phyloP scores from a whole-genome alignment of 371 early-diverging fungal species.

The Conidiobolus coronatus region DNA sequence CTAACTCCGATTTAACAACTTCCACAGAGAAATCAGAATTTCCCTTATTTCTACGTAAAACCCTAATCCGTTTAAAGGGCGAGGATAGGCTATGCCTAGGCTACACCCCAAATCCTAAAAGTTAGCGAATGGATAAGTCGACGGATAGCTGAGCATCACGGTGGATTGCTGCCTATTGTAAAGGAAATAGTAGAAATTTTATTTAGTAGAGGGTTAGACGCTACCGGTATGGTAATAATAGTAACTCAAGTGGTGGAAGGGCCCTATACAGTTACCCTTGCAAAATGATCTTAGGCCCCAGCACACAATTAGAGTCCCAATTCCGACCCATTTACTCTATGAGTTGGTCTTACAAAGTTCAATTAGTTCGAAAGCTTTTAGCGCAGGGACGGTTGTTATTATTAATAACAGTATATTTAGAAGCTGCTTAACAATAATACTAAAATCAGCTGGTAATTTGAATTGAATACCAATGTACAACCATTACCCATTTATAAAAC shows the following conservation, averaged over 20 bases:
- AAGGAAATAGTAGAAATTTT: constrained; percentile 98
- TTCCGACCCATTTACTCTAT: constrained; percentile 53
- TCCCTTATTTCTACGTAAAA: constrained; percentile 62
- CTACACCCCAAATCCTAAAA: constrained; percentile 78
- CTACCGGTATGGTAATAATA: constrained; percentile 85
- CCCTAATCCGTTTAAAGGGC: constrained; percentile 52
- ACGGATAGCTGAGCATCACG: constrained; percentile 97
- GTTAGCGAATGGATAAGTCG: constrained; percentile 65
- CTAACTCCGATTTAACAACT: constrained; percentile 53
- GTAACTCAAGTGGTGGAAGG: constrained; percentile 18
- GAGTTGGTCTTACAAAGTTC: constrained; percentile 18
- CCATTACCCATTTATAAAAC: too few species aligned
- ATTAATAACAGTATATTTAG: constrained; percentile 22
- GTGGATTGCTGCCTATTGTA: constrained; percentile 92
- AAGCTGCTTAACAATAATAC: background rate
- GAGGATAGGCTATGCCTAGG: constrained; percentile 58
- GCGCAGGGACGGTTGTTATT: constrained; percentile 43
- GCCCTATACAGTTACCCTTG: constrained; percentile 21
- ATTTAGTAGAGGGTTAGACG: constrained; percentile 83
- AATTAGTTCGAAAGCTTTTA: constrained; percentile 7
- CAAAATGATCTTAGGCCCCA: constrained; percentile 66
- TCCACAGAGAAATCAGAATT: constrained; percentile 64
- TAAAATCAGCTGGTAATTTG: background rate
- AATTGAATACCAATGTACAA: too few species aligned
- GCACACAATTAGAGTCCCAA: constrained; percentile 86